A percentile compares a stretch with the other conserved stretches of the same genome.
These are phyloP conservation scores for Aquilaria yunnanensis DNA, from an alignment of 345 rosid species.

Conservation along the genomic window DNA sequence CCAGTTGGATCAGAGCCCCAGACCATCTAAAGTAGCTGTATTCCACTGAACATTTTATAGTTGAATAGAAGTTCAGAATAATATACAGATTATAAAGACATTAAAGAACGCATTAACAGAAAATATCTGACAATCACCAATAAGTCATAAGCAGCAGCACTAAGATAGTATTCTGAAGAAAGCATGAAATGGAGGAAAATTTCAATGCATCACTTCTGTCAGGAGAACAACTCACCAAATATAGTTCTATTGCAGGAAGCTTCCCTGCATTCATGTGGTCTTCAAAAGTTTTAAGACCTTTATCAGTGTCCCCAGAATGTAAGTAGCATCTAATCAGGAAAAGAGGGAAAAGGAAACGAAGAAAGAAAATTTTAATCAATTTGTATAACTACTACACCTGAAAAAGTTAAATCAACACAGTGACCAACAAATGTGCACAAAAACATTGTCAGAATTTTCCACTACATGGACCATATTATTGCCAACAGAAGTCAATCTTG, in stretches of 20 bases:
- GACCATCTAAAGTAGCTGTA: no score
- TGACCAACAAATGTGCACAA: conserved; percentile 5
- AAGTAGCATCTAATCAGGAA: conserved; percentile 62
- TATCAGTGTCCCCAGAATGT: conserved; percentile 59
- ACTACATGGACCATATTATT: no score
- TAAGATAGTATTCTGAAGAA: background rate
- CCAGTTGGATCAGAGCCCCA: no score
- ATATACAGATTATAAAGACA: no score
- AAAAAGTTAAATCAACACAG: conserved; percentile 7
- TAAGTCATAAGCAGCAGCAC: background rate
- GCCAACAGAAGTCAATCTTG: no score
- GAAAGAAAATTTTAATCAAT: background rate
- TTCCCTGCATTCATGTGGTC: conserved; percentile 52
- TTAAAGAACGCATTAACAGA: no score
- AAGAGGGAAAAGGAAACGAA: conserved; percentile 9
- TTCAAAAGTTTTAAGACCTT: conserved; percentile 55
- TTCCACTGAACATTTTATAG: no score
- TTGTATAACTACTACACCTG: no score
- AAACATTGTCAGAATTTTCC: background rate
- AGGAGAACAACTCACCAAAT: conserved; percentile 40
- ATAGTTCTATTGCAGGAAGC: conserved; percentile 47
- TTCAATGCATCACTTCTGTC: no score
- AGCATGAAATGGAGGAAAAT: background rate
- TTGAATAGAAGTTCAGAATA: no score
- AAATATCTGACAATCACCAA: no score